Evolutionary conservation across 805 yeast species (phyloP).

Genomic region (Saturnispora hagleri): DNA sequence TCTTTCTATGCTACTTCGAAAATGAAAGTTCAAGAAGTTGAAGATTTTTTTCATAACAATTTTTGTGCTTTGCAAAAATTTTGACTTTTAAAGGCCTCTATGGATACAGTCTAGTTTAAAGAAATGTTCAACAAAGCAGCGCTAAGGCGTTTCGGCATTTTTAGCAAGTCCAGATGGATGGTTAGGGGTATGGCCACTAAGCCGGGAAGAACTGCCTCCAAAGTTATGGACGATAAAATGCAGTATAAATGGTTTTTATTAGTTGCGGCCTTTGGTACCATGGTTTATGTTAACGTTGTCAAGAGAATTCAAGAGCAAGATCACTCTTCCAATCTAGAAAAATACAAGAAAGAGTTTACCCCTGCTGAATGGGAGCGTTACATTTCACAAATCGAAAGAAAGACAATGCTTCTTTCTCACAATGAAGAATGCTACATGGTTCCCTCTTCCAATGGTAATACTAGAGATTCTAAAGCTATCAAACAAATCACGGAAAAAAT

Average conservation of each 20-base stretch:
- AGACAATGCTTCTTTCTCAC: slow-evolving; percentile 21
- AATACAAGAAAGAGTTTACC: slow-evolving; percentile 32
- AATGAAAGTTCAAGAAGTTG: background rate
- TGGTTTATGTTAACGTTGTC: slow-evolving; percentile 29
- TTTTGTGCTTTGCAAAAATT: background rate
- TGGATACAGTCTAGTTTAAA: too few species aligned
- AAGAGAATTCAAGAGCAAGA: slow-evolving; percentile 26
- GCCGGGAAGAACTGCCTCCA: background rate
- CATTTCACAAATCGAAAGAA: slow-evolving; percentile 27
- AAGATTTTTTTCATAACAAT: background rate
- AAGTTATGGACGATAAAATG: slow-evolving; percentile 12
- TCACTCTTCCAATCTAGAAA: slow-evolving; percentile 22
- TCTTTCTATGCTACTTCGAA: background rate
- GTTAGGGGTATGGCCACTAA: background rate
- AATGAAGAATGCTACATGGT: slow-evolving; percentile 23
- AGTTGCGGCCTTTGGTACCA: slow-evolving; percentile 38
- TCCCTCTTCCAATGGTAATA: slow-evolving; percentile 18
- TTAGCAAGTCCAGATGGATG: background rate
- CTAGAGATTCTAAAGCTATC: slow-evolving; percentile 10
- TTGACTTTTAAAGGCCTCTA: background rate
- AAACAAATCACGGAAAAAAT: slow-evolving; percentile 12
- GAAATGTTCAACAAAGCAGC: background rate
- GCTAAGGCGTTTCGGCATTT: background rate
- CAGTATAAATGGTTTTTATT: slow-evolving; percentile 19
- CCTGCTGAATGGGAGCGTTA: slow-evolving; percentile 40